Evolutionary conservation across 441 rosid genomes (phyloP), one percentile per base, ranked within the genome.

Genomic region (Croton laevigatus): DNA sequence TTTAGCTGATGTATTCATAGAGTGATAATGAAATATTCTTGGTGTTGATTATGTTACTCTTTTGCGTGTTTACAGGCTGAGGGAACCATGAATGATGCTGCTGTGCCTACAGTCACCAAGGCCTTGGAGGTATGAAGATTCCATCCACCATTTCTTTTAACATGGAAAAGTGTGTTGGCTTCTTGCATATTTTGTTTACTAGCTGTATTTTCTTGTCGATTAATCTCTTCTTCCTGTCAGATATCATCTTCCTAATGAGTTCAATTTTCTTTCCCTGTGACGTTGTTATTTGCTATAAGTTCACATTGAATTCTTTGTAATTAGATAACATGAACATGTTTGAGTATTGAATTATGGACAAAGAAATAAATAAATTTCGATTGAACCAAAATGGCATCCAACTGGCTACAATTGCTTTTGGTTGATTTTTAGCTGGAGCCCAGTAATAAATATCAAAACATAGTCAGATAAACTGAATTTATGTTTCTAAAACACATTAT

Each of bases 61-160:
- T 70, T 57, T 76, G 52, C 53, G 42, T 60, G n/a, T 73, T 17
- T 80, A 81, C 76, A 95, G 97, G 98, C 97, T 44, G 98, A 95
- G 78, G 99, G 99, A 72, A 72, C 82, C n/a, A 83, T 95, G 88
- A 92, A 68, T 59, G 99, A 91, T 82, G 37, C 87, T 32, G 87
- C 84, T 59, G 82, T 90, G 78, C 90, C 94, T 61, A 78, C 73
- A 17, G 91, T 89, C 61, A 83, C 88, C 14, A 75, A 68, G 71
- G 98, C 93, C 57, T 85, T 95, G 65, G 86, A 95, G 97, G 99
- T 95, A 78, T 34, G 20, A 17, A 38, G 36, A 10, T 55, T 73
- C 67, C 44, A 1, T 23, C 23, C 51, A 40, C 42, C 32, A 49
- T 1, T 34, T 0, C 19, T 48, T 53, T 58, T 3, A 20, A 20